Percentiles rank a stretch among this genome's conserved stretches.
These are phyloP conservation scores for Salvia miltiorrhiza DNA, from an alignment of 257 asterid genomes.

Conservation along the genomic window DNA sequence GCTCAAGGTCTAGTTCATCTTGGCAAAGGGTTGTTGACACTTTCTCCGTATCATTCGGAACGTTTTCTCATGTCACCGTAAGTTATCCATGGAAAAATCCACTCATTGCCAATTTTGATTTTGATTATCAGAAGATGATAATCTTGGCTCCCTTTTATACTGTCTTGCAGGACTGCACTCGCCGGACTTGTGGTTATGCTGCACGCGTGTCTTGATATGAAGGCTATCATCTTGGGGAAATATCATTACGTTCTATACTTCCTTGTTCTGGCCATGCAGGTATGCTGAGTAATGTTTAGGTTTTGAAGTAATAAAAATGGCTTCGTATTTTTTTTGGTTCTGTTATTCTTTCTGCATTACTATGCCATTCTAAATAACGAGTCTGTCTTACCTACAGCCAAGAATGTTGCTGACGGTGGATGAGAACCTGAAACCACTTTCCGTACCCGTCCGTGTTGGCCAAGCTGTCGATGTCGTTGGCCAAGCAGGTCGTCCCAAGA, in stretches of 20 bases:
- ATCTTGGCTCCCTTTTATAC: constrained; percentile 1
- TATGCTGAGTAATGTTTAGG: constrained; percentile 13
- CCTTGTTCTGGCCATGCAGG: constrained; percentile 95
- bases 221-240: constrained; percentile 76
- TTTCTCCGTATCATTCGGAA: constrained; percentile 90
- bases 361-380: background rate
- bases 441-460: constrained; percentile 95
- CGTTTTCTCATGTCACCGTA: constrained; percentile 79
- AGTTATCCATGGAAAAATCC: constrained; percentile 21
- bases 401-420: constrained; percentile 94
- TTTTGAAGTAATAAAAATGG: background rate
- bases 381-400: constrained; percentile 47
- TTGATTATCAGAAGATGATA: background rate
- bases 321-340: background rate
- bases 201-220: constrained; percentile 89
- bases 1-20: constrained; percentile 95
- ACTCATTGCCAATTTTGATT: background rate
- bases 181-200: constrained; percentile 78
- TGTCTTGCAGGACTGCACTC: constrained; percentile 61
- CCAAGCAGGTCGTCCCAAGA: constrained; percentile 95
- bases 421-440: constrained; percentile 79
- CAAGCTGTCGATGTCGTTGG: constrained; percentile 98
- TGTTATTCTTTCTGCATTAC: background rate
- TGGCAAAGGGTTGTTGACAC: constrained; percentile 88
- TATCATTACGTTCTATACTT: constrained; percentile 84